Evolutionary conservation across 176 grass and related monocot genomes (phyloP), one percentile per base, ranked within the genome.

Genomic region (Oryza coarctata): DNA sequence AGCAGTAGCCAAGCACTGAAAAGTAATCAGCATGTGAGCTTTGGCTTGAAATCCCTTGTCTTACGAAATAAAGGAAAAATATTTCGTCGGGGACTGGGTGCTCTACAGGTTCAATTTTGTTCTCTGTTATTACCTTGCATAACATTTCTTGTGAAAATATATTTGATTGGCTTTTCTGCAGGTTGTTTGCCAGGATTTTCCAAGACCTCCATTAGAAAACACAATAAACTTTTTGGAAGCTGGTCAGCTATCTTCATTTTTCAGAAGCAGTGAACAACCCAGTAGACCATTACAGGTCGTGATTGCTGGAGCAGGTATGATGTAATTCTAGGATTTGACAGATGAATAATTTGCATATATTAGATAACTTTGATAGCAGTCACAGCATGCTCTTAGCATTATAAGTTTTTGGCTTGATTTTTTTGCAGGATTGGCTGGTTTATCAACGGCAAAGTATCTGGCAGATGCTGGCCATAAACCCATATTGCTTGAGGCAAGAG

Each of bases 401-500:
- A 60, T 9, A 83, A 72, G 18, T 68, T 60, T 65, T 35, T 69
- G n/a, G 7, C n/a, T 5, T 86, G 10, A 83, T 67, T 52, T 83
- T 65, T 75, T 78, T 84, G 43, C 90, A 98, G 96, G 96, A 80
- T 77, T 98, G 81, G 93, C 93, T 88, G 93, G 96, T 82, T 66
- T 98, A 81, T 92, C 96, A 71, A 90, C 93, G 29, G 90, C 96
- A 70, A 98, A 98, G 64, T 98, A 98, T 88, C 83, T 98, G 60
- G 90, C 93, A 82, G 96, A 98, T 90, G 90, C 96, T 65, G 96
- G 96, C 12, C 93, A 95, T 82, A 93, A 91, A 84, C 96, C 93
- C 82, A 90, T 98, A 89, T 70, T 95, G 75, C 86, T 98, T 64
- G 96, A 98, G 86, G 93, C 88, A 80, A 95, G 96, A 83, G 93